Evolutionary conservation across 495 filamentous ascomycete genomes (phyloP).

Genomic region (Penicillium manginii): DNA sequence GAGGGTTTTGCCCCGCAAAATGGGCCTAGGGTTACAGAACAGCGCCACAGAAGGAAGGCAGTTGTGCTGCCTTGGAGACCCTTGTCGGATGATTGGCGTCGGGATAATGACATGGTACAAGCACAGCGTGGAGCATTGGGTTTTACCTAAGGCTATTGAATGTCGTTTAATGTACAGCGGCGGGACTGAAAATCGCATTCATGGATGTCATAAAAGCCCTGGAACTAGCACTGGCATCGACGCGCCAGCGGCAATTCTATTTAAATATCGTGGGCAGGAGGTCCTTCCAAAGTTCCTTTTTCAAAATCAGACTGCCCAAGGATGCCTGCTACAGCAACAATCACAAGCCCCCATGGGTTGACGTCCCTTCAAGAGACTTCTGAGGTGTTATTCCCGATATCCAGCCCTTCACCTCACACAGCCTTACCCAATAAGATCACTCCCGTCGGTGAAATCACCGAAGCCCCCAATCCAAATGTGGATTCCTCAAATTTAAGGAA

Average conservation of each 20-base stretch:
- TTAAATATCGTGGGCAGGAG: background rate
- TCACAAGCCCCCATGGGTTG: background rate
- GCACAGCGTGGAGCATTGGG: background rate
- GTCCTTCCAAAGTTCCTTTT: background rate
- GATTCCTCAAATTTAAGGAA: background rate
- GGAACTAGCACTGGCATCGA: slow-evolving; percentile 8
- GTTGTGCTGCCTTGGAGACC: background rate
- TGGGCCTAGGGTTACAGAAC: background rate
- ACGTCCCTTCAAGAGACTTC: background rate
- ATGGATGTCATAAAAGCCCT: slow-evolving; percentile 6
- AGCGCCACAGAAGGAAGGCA: background rate
- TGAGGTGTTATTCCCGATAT: background rate
- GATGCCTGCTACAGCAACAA: background rate
- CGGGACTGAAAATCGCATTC: slow-evolving; percentile 2
- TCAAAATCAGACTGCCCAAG: background rate
- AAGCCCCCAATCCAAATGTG: background rate
- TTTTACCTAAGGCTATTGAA: background rate
- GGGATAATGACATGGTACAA: background rate
- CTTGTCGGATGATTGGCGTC: background rate
- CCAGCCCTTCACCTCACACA: background rate
- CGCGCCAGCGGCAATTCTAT: background rate
- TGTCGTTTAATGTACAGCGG: slow-evolving; percentile 3
- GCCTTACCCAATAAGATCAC: background rate
- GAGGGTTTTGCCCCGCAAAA: background rate
- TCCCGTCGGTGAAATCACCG: background rate